Evolutionary conservation across 2,329 filamentous ascomycete genomes (phyloP), one percentile per base, ranked within the genome.

Genomic region (Pseudogymnoascus sp.): DNA sequence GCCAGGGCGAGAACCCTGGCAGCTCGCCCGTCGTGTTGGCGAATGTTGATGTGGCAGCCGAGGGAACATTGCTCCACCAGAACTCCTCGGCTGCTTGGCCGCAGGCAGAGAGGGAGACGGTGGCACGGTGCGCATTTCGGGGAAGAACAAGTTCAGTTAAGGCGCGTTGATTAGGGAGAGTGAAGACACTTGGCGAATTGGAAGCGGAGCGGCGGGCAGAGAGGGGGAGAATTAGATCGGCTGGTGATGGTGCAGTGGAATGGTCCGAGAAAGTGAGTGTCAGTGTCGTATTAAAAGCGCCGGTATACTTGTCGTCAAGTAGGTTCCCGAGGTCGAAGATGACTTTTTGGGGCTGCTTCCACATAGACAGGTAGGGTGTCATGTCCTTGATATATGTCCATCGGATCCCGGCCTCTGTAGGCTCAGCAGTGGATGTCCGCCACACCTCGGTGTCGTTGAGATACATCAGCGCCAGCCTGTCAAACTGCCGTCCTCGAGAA

Each of bases 361-460:
- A 91, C 11, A 94, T 68, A 3, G 82, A 78, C 14, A 87, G 75
- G 70, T 86, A 92, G 60, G 82, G 79, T 1, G 87, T 89, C 83
- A 91, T 85, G 70, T 95, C 89, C 72, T 93, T 94, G 60, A 86
- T 76, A 69, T 90, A 91, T 0, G 82, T 85, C 88, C 88, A 93
- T 47, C 80, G 75, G 64, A 94, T 91, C 6, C 89, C 90, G 20
- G 79, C 79, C 4, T 75, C 66, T 0, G 84, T 90, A 1, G 90
- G 89, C 74, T 95, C 88, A 3, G 90, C 88, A 1, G 90, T 95
- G 4, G 89, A 91, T 1, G 89, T 92, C 22, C 90, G 80, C 78
- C 88, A 94, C n/a, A 95, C 80, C 71, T 95, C 90, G 8, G 82
- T 84, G 71, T 93, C 88, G 39, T 84, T 84, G 37, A 94, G 77